Evolutionary conservation across 176 grass and related monocot species (phyloP).

Genomic region (Paspalum vaginatum): DNA sequence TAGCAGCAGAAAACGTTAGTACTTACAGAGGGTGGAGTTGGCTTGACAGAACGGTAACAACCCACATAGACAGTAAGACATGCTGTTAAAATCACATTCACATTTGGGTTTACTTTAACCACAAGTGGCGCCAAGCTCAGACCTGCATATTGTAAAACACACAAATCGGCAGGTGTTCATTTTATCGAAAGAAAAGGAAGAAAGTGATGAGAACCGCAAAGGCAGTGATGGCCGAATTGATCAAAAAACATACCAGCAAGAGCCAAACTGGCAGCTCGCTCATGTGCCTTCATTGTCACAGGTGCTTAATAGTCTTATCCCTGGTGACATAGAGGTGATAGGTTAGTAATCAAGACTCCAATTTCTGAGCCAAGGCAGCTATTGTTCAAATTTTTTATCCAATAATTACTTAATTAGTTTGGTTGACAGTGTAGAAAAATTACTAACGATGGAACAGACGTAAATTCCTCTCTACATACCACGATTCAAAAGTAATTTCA

Average conservation of each 20-base stretch:
- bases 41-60: slow-evolving; percentile 90
- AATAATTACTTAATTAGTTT: not conserved
- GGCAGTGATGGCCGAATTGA: not conserved
- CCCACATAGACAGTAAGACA: slow-evolving; percentile 96
- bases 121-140: slow-evolving; percentile 83
- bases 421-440: not conserved
- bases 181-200: not conserved
- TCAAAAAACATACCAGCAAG: slow-evolving; percentile 60
- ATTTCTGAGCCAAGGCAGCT: not conserved
- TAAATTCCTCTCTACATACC: not conserved
- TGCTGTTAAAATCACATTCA: slow-evolving; percentile 93
- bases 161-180: not conserved
- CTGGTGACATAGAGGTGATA: not conserved
- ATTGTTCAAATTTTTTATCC: not conserved
- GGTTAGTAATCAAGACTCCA: not conserved
- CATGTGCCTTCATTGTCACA: slow-evolving; percentile 60
- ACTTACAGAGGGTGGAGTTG: slow-evolving; percentile 77
- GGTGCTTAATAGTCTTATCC: not conserved
- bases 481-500: not conserved
- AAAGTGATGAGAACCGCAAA: not conserved
- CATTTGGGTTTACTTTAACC: slow-evolving; percentile 77
- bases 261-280: slow-evolving; percentile 68
- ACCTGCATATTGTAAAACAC: slow-evolving; percentile 50
- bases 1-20: not conserved
- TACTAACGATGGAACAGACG: not conserved